Percentiles rank a stretch among this genome's conserved stretches.
Conservation (phyloP, 2,329 filamentous ascomycete species). For the Cordyceps sp. region DNA sequence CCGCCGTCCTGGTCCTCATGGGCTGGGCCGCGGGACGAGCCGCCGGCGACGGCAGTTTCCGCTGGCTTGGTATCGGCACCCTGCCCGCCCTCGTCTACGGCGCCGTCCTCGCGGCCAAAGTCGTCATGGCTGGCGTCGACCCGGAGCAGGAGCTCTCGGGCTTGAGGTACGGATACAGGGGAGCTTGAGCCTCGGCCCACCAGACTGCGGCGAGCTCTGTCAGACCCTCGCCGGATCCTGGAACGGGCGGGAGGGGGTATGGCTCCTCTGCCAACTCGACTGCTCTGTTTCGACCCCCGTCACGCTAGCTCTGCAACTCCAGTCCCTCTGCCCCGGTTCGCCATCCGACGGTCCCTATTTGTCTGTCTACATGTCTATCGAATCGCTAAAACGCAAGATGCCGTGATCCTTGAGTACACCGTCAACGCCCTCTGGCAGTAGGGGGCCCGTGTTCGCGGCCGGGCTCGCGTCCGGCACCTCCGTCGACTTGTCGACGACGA, state of each 20-base stretch:
- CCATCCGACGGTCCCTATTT: not conserved
- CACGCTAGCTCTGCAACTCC: not conserved
- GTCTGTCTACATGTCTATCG: slow-evolving; percentile 49
- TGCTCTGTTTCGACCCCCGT: too few species aligned
- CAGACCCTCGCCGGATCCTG: too few species aligned
- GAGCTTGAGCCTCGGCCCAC: slow-evolving; percentile 26
- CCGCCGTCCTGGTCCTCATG: slow-evolving; percentile 29
- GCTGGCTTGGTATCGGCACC: slow-evolving; percentile 27
- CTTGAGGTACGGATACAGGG: slow-evolving; percentile 51
- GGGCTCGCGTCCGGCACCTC: slow-evolving; percentile 27
- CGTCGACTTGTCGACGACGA: slow-evolving; percentile 74
- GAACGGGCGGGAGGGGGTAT: too few species aligned
- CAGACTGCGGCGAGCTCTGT: too few species aligned
- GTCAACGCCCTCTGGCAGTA: slow-evolving; percentile 68
- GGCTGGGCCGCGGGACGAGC: slow-evolving; percentile 18
- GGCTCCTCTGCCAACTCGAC: too few species aligned
- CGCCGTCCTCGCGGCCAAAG: slow-evolving; percentile 43
- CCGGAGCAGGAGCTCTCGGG: slow-evolving; percentile 45
- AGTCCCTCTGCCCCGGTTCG: not conserved
- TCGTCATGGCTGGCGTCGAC: slow-evolving; percentile 52
- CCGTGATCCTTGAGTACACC: slow-evolving; percentile 75
- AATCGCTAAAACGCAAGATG: slow-evolving; percentile 83
- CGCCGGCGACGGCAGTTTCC: slow-evolving; percentile 14
- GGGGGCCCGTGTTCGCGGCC: slow-evolving; percentile 33
- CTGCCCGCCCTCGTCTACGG: slow-evolving; percentile 42